These are phyloP conservation scores for Botrytis fabae DNA, from an alignment of 2,329 filamentous ascomycete species.

Conservation along the genomic window DNA sequence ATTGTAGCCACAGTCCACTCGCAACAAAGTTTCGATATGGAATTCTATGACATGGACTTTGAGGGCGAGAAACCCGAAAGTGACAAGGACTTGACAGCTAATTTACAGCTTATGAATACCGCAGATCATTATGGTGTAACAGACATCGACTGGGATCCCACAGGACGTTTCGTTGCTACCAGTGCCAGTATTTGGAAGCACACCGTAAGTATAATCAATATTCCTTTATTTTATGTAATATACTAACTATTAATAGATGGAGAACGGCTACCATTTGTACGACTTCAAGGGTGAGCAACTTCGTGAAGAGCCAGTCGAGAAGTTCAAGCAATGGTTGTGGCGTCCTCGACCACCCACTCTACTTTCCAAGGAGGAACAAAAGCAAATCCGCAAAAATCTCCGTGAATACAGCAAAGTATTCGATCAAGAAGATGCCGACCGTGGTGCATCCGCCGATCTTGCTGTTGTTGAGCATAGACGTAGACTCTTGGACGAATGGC, in stretches of 20 bases:
- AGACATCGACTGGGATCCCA: slow-evolving; percentile 97
- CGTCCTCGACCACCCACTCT: slow-evolving; percentile 88
- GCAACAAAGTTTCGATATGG: slow-evolving; percentile 89
- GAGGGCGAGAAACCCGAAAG: slow-evolving; percentile 93
- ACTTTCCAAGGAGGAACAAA: slow-evolving; percentile 94
- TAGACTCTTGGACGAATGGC: slow-evolving; percentile 83
- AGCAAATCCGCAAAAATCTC: slow-evolving; percentile 96
- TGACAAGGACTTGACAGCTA: slow-evolving; percentile 92
- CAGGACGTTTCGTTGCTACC: slow-evolving; percentile 88
- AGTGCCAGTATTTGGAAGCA: slow-evolving; percentile 97
- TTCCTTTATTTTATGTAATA: slow-evolving; percentile 13
- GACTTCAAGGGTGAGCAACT: slow-evolving; percentile 90
- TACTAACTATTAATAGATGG: slow-evolving; percentile 66
- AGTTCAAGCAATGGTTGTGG: slow-evolving; percentile 98
- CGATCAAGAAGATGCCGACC: slow-evolving; percentile 91
- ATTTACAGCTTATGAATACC: slow-evolving; percentile 91
- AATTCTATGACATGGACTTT: slow-evolving; percentile 97
- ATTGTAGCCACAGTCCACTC: slow-evolving; percentile 91
- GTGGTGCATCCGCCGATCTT: slow-evolving; percentile 89
- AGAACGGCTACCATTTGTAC: slow-evolving; percentile 98
- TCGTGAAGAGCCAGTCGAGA: slow-evolving; percentile 87
- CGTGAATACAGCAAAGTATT: slow-evolving; percentile 94
- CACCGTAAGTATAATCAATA: slow-evolving; percentile 62
- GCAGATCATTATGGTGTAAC: slow-evolving; percentile 97
- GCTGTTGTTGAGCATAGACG: slow-evolving; percentile 89